These are phyloP conservation scores for Apostasia ramifera DNA, from an alignment of 106 monocot genomes.

Conservation along the genomic window DNA sequence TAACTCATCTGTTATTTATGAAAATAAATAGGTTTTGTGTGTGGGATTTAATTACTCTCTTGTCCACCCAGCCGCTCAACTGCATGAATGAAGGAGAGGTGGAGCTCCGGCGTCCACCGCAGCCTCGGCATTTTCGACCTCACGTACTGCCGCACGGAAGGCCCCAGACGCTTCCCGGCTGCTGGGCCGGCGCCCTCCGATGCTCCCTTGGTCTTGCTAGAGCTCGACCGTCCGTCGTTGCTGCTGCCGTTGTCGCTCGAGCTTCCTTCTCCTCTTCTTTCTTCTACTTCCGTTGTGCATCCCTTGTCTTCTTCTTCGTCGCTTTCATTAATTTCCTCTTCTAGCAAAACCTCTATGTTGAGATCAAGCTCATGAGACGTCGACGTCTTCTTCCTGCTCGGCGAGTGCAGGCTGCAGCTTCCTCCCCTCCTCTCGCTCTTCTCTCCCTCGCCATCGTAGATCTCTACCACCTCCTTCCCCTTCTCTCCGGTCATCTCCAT, in stretches of 20 bases:
- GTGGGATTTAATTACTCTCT: conserved; percentile 30
- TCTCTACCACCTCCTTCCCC: conserved; percentile 25
- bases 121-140: conserved; percentile 59
- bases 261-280: conserved; percentile 2
- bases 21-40: background rate
- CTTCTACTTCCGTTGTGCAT: conserved; percentile 26
- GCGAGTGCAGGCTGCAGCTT: conserved; percentile 3
- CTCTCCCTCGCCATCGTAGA: too few species aligned
- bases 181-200: conserved; percentile 5
- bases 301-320: conserved; percentile 30
- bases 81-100: conserved; percentile 46
- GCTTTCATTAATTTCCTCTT: conserved; percentile 9
- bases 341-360: conserved; percentile 2
- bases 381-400: conserved; percentile 2
- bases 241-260: background rate
- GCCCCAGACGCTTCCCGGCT: background rate
- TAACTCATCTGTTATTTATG: too few species aligned
- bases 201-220: conserved; percentile 14
- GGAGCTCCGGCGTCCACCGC: conserved; percentile 64
- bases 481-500: conserved; percentile 28
- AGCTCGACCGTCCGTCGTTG: conserved; percentile 27
- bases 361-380: conserved; percentile 7
- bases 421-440: background rate
- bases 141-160: conserved; percentile 51
- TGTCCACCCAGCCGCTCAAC: conserved; percentile 64